Conservation (phyloP, 2,329 filamentous ascomycete genomes). For the Neocatenulostroma microsporum region DNA sequence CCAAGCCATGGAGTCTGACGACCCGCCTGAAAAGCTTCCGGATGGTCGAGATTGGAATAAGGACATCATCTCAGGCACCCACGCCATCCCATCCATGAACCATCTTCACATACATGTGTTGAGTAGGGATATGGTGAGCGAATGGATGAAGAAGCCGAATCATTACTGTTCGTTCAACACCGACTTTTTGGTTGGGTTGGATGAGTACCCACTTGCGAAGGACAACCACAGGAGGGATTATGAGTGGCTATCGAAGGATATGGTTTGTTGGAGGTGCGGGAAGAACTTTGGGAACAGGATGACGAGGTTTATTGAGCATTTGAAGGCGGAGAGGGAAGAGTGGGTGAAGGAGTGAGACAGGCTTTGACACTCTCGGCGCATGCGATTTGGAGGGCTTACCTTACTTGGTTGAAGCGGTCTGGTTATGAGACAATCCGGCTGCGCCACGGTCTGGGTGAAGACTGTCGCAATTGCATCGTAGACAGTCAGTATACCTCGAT, state of each 20-base stretch:
- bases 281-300: slow-evolving; percentile 67
- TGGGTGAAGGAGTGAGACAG: slow-evolving; percentile 58
- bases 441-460: no score
- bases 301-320: slow-evolving; percentile 63
- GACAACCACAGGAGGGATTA: slow-evolving; percentile 61
- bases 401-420: no score
- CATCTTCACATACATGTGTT: slow-evolving; percentile 88
- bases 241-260: slow-evolving; percentile 48
- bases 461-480: no score
- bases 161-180: slow-evolving; percentile 93
- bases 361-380: neutral
- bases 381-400: no score
- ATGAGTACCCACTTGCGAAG: slow-evolving; percentile 65
- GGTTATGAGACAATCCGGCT: no score
- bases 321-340: slow-evolving; percentile 63
- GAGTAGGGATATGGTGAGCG: slow-evolving; percentile 68
- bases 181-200: slow-evolving; percentile 69
- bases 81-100: slow-evolving; percentile 84
- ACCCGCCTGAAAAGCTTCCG: slow-evolving; percentile 46
- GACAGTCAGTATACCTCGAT: no score
- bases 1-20: slow-evolving; percentile 50
- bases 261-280: slow-evolving; percentile 81
- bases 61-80: slow-evolving; percentile 71
- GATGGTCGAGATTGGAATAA: slow-evolving; percentile 67
- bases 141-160: slow-evolving; percentile 65